These are phyloP conservation scores for Agapanthus africanus DNA, from an alignment of 106 monocot genomes.

Conservation along the genomic window DNA sequence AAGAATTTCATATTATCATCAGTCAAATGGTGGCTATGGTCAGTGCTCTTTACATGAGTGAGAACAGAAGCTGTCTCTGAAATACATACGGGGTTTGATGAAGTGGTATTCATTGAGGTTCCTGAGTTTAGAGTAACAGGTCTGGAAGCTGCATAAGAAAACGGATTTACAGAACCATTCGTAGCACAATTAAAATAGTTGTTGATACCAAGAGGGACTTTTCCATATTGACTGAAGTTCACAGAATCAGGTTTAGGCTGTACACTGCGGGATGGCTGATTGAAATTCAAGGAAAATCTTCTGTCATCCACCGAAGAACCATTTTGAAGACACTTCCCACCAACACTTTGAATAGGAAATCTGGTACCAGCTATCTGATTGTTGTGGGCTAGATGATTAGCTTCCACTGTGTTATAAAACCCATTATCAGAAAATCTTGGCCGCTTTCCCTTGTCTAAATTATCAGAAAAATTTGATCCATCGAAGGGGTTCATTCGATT, in stretches of 20 bases:
- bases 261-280: slow-evolving; percentile 8
- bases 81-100: slow-evolving; percentile 6
- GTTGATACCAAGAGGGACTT: slow-evolving; percentile 2
- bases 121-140: slow-evolving; percentile 11
- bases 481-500: slow-evolving; percentile 12
- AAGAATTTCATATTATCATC: slow-evolving; percentile 23
- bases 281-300: slow-evolving; percentile 2
- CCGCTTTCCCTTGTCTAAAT: slow-evolving; percentile 13
- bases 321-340: slow-evolving; percentile 5
- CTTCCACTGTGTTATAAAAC: slow-evolving; percentile 1
- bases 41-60: slow-evolving; percentile 9
- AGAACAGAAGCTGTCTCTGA: slow-evolving; percentile 18
- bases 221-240: slow-evolving; percentile 17
- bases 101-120: slow-evolving; percentile 10
- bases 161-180: slow-evolving; percentile 14
- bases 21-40: slow-evolving; percentile 16
- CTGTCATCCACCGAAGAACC: slow-evolving; percentile 13
- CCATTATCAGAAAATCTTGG: slow-evolving; percentile 14
- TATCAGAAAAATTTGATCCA: slow-evolving; percentile 12
- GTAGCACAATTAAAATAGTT: slow-evolving; percentile 7
- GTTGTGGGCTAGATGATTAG: slow-evolving; percentile 5
- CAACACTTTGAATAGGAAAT: slow-evolving; percentile 1
- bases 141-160: slow-evolving; percentile 9
- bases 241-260: slow-evolving; percentile 13
- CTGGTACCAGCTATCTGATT: slow-evolving; percentile 17